A percentile compares a stretch with the other conserved stretches of the same genome.
These are phyloP conservation scores for Eremothecium coryli DNA, from an alignment of 1,139 yeast genomes.

Conservation along the genomic window DNA sequence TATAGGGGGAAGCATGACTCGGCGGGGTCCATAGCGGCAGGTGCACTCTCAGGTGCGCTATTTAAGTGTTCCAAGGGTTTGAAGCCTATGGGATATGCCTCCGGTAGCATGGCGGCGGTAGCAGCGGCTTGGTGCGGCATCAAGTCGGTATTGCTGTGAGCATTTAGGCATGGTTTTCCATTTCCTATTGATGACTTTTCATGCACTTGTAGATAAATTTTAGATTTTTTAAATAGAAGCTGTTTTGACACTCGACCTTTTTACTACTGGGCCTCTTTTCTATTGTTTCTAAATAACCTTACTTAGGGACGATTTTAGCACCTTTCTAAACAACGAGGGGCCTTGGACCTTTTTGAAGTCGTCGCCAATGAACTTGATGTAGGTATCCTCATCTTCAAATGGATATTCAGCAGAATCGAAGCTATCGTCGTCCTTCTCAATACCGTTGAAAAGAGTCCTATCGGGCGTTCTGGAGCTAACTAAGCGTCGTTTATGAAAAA, in stretches of 20 bases:
- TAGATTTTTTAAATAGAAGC: neutral
- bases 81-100: conserved; percentile 80
- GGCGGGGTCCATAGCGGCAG: conserved; percentile 73
- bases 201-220: neutral
- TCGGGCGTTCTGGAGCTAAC: conserved; percentile 42
- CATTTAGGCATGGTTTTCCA: neutral
- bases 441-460: conserved; percentile 36
- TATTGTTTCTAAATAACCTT: conserved; percentile 2
- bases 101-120: conserved; percentile 78
- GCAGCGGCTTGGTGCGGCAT: conserved; percentile 91
- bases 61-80: conserved; percentile 81
- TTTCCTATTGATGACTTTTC: neutral
- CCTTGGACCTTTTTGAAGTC: conserved; percentile 5
- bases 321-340: conserved; percentile 5
- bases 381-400: conserved; percentile 16
- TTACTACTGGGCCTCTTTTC: neutral
- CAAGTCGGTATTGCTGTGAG: conserved; percentile 35
- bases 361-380: conserved; percentile 5
- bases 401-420: conserved; percentile 23
- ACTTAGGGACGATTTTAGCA: conserved; percentile 3
- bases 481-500: conserved; percentile 32
- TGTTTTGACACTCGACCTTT: too few relatives aligned
- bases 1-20: conserved; percentile 85
- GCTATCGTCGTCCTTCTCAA: conserved; percentile 27
- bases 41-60: conserved; percentile 86